Percentiles rank a stretch among this genome's conserved stretches.
These are phyloP conservation scores for Rhynchosporium graminicola DNA, from an alignment of 2,329 filamentous ascomycete genomes.

Conservation along the genomic window DNA sequence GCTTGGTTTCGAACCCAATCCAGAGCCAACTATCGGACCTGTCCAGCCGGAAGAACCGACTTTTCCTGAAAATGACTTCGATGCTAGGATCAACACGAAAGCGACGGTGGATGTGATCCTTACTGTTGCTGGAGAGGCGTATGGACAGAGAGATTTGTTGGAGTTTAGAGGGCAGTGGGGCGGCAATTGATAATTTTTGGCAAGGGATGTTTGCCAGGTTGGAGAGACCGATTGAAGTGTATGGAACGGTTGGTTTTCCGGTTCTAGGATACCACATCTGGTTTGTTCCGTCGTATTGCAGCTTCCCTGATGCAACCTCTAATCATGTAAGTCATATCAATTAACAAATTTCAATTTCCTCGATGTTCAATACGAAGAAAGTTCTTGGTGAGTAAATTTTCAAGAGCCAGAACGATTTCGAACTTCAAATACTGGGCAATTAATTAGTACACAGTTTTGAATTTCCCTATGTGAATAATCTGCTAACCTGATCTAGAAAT, in stretches of 20 bases:
- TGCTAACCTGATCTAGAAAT: too few relatives aligned
- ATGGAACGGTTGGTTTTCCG: background rate
- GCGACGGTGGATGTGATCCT: constrained; percentile 92
- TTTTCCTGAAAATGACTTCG: background rate
- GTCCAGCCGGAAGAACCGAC: background rate
- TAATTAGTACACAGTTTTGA: too few relatives aligned
- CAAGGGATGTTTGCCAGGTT: background rate
- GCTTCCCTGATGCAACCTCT: too few relatives aligned
- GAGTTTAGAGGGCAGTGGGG: constrained; percentile 65
- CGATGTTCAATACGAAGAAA: background rate
- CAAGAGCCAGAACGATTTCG: too few relatives aligned
- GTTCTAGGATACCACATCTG: background rate
- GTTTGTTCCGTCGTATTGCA: too few relatives aligned
- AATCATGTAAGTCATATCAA: too few relatives aligned
- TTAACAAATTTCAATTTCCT: background rate
- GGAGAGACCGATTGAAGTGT: background rate
- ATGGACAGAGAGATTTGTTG: constrained; percentile 84
- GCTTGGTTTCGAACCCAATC: background rate
- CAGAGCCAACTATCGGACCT: constrained; percentile 24
- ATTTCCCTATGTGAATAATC: too few relatives aligned
- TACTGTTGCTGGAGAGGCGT: constrained; percentile 83
- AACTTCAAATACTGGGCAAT: too few relatives aligned
- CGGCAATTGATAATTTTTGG: constrained; percentile 46
- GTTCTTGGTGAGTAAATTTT: too few relatives aligned
- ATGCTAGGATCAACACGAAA: constrained; percentile 42